Conservation (phyloP, 2,329 filamentous ascomycete species). For the Penicillium sp. region DNA sequence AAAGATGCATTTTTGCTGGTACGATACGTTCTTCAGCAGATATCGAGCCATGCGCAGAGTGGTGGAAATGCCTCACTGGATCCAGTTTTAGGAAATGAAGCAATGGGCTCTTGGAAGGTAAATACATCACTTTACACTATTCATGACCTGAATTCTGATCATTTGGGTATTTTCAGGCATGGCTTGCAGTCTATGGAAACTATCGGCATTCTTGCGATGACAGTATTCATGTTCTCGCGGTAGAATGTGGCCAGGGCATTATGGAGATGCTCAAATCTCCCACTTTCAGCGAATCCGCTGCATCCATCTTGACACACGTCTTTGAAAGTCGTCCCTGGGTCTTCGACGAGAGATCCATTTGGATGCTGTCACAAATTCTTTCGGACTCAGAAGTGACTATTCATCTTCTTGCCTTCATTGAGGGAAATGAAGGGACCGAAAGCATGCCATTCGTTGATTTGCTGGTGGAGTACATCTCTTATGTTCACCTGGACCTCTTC, state of each 20-base stretch:
- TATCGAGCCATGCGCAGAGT: constrained; percentile 22
- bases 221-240: constrained; percentile 19
- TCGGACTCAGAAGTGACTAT: constrained; percentile 29
- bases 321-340: constrained; percentile 20
- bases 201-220: constrained; percentile 11
- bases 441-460: constrained; percentile 39
- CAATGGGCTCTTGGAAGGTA: constrained; percentile 36
- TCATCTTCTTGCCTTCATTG: constrained; percentile 29
- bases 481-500: constrained; percentile 30
- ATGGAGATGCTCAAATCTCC: constrained; percentile 24
- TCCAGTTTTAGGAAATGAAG: constrained; percentile 27
- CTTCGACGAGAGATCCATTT: constrained; percentile 15
- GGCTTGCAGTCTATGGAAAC: constrained; percentile 30
- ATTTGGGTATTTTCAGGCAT: constrained; percentile 23
- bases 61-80: constrained; percentile 17
- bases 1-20: constrained; percentile 35
- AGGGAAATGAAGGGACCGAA: constrained; percentile 36
- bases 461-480: constrained; percentile 33
- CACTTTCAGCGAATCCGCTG: constrained; percentile 18
- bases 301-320: constrained; percentile 17
- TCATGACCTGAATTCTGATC: background rate
- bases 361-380: constrained; percentile 32
- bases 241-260: constrained; percentile 31
- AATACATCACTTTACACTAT: constrained; percentile 6
- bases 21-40: constrained; percentile 33